These are phyloP conservation scores for Penicillium sp. DNA, from an alignment of 2,329 filamentous ascomycete species.

Conservation along the genomic window DNA sequence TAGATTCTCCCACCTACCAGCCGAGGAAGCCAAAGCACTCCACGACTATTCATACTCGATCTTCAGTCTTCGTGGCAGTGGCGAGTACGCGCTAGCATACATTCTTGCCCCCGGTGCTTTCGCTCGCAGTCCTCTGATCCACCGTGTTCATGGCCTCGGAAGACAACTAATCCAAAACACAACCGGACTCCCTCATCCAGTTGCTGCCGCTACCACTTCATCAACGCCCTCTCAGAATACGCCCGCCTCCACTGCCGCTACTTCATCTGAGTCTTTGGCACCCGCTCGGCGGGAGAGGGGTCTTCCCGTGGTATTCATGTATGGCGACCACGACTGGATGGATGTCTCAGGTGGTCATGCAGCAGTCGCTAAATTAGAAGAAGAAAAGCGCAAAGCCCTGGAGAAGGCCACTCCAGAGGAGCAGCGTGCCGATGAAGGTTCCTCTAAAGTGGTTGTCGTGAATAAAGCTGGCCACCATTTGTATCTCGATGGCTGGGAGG, in stretches of 20 bases:
- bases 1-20: conserved; percentile 83
- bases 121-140: conserved; percentile 81
- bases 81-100: conserved; percentile 90
- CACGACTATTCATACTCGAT: conserved; percentile 94
- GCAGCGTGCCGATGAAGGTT: conserved; percentile 69
- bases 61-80: conserved; percentile 86
- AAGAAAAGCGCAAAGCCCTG: conserved; percentile 61
- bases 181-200: conserved; percentile 14
- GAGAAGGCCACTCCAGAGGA: conserved; percentile 64
- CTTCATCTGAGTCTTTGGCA: conserved; percentile 15
- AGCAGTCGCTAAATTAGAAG: conserved; percentile 73
- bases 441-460: conserved; percentile 78
- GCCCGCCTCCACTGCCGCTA: conserved; percentile 25
- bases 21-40: conserved; percentile 74
- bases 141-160: conserved; percentile 81
- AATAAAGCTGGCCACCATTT: conserved; percentile 68
- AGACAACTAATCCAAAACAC: conserved; percentile 57
- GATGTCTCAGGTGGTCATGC: conserved; percentile 82
- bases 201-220: conserved; percentile 11
- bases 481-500: conserved; percentile 67
- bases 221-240: conserved; percentile 30
- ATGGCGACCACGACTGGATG: conserved; percentile 99
- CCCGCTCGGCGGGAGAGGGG: conserved; percentile 57
- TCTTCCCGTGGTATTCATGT: conserved; percentile 86
- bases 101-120: conserved; percentile 92